Evolutionary conservation across 305 asterid species (phyloP).

Genomic region (Fraxinus nigra): DNA sequence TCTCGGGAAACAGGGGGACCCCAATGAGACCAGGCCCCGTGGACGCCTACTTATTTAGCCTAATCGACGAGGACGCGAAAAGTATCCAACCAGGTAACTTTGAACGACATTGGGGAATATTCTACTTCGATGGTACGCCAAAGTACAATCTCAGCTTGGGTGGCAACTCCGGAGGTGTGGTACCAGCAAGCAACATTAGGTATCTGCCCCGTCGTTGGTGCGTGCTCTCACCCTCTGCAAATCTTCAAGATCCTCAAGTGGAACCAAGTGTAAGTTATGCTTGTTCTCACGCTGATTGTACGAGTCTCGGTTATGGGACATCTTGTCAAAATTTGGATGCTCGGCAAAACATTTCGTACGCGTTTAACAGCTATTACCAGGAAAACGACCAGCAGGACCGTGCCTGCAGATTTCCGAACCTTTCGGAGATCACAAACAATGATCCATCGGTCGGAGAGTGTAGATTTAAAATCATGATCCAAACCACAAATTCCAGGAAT

Average conservation of each 20-base stretch:
- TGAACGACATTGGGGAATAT: slow-evolving; percentile 97
- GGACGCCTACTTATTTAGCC: slow-evolving; percentile 83
- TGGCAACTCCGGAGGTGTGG: slow-evolving; percentile 43
- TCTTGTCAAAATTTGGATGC: slow-evolving; percentile 65
- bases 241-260: slow-evolving; percentile 56
- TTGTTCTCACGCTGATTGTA: slow-evolving; percentile 76
- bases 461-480: slow-evolving; percentile 66
- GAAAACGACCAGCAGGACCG: slow-evolving; percentile 50
- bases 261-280: slow-evolving; percentile 71
- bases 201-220: slow-evolving; percentile 76
- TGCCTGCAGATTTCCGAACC: slow-evolving; percentile 79
- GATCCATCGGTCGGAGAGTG: slow-evolving; percentile 81
- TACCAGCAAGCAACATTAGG: slow-evolving; percentile 48
- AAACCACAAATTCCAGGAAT: slow-evolving; percentile 24
- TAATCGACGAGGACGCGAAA: slow-evolving; percentile 85
- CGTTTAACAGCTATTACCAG: slow-evolving; percentile 87
- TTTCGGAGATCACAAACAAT: slow-evolving; percentile 49
- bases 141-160: slow-evolving; percentile 77
- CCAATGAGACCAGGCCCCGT: slow-evolving; percentile 82
- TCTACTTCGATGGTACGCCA: slow-evolving; percentile 66
- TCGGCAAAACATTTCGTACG: slow-evolving; percentile 62
- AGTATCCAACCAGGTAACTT: slow-evolving; percentile 90
- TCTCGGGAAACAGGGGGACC: slow-evolving; percentile 59
- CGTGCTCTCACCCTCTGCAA: slow-evolving; percentile 52
- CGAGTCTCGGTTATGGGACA: slow-evolving; percentile 66